These are phyloP conservation scores for Phytophthora ohioensis DNA, from an alignment of 352 stramenopile species.

Conservation along the genomic window DNA sequence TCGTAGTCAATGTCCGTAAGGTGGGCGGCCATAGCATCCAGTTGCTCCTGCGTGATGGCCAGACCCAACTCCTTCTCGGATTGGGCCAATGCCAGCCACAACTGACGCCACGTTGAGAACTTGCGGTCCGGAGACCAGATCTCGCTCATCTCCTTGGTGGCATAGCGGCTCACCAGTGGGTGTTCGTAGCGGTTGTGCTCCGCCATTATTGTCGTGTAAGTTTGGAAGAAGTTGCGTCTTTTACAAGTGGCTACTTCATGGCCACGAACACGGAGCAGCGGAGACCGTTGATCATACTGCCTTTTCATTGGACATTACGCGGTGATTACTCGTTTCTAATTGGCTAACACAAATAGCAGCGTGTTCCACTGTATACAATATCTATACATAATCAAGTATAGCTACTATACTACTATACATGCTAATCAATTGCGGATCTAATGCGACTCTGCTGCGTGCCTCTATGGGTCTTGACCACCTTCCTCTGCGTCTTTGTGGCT, in stretches of 20 bases:
- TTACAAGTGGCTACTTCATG: conserved; percentile 12
- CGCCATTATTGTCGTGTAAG: conserved; percentile 18
- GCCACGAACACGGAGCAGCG: background rate
- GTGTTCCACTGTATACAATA: too few species aligned
- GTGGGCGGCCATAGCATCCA: conserved; percentile 96
- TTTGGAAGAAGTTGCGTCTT: conserved; percentile 11
- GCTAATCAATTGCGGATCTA: too few species aligned
- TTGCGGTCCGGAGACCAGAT: conserved; percentile 99
- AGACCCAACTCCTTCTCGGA: conserved; percentile 98
- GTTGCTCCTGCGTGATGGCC: conserved; percentile 97
- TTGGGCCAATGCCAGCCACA: conserved; percentile 98
- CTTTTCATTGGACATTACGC: too few species aligned
- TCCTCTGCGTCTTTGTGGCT: conserved; percentile 1
- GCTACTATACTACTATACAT: too few species aligned
- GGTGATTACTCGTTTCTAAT: too few species aligned
- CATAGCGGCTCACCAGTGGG: conserved; percentile 94
- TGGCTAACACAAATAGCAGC: too few species aligned
- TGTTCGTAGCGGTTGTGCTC: conserved; percentile 90
- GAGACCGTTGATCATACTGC: background rate
- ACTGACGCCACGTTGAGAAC: conserved; percentile 98
- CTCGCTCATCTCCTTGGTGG: conserved; percentile 99
- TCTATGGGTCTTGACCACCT: background rate
- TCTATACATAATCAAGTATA: conserved; percentile 2
- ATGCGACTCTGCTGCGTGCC: background rate
- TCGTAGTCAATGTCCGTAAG: conserved; percentile 98